Evolutionary conservation across 768 basidiomycete species (phyloP).

Genomic region (Podaxis rugospora): DNA sequence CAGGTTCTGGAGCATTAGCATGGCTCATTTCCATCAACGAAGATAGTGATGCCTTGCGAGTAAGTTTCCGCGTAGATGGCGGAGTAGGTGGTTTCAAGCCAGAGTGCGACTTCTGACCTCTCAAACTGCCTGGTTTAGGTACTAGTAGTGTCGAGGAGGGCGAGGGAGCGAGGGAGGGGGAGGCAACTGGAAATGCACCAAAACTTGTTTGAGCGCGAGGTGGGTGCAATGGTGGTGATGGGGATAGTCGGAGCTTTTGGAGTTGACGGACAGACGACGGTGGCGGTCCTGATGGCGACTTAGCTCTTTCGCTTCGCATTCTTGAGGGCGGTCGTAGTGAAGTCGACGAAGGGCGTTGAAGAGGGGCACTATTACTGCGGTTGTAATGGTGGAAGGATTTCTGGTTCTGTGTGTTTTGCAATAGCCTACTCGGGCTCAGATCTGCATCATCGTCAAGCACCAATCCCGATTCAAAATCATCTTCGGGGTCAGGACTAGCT

Average conservation of each 20-base stretch:
- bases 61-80: slow-evolving; percentile 57
- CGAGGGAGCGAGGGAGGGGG: slow-evolving; percentile 44
- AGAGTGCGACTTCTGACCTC: slow-evolving; percentile 81
- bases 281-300: slow-evolving; percentile 68
- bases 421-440: slow-evolving; percentile 73
- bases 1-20: slow-evolving; percentile 50
- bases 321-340: slow-evolving; percentile 61
- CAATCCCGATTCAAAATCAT: slow-evolving; percentile 83
- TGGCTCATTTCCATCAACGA: slow-evolving; percentile 54
- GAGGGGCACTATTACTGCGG: slow-evolving; percentile 60
- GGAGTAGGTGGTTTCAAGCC: slow-evolving; percentile 76
- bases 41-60: slow-evolving; percentile 77
- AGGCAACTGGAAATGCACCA: slow-evolving; percentile 49
- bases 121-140: slow-evolving; percentile 69
- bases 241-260: slow-evolving; percentile 62
- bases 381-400: slow-evolving; percentile 35
- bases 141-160: slow-evolving; percentile 49
- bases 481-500: slow-evolving; percentile 64
- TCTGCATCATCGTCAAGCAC: slow-evolving; percentile 81
- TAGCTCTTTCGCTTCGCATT: slow-evolving; percentile 58
- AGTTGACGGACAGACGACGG: slow-evolving; percentile 66
- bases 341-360: slow-evolving; percentile 36
- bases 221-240: slow-evolving; percentile 62
- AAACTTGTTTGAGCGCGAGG: slow-evolving; percentile 55
- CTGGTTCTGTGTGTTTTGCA: slow-evolving; percentile 44